A percentile compares a stretch with the other conserved stretches of the same genome.
These are phyloP conservation scores for Aspergillus pseudoviridinutans DNA, from an alignment of 2,329 filamentous ascomycete species.

Conservation along the genomic window DNA sequence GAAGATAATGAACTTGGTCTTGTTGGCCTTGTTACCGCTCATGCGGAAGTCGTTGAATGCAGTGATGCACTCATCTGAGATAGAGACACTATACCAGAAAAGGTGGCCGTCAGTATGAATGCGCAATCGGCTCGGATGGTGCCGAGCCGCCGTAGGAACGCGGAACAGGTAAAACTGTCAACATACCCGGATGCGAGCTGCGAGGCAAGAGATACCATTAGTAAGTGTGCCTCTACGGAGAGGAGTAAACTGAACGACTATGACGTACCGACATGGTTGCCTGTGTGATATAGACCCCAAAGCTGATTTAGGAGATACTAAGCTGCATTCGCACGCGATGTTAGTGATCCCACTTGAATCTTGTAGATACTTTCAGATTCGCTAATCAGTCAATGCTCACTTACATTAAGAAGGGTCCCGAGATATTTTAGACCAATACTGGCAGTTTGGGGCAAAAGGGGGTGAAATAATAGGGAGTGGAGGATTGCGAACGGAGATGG, in stretches of 20 bases:
- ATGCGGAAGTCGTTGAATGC: conserved; percentile 47
- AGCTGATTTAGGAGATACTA: conserved; percentile 17
- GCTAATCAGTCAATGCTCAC: conserved; percentile 7
- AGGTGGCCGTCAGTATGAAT: conserved; percentile 17
- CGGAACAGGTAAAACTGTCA: neutral
- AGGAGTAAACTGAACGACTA: neutral
- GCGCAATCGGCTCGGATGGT: neutral
- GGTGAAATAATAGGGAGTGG: conserved; percentile 11
- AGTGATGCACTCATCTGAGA: conserved; percentile 45
- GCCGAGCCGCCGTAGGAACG: neutral
- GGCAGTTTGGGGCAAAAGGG: conserved; percentile 5
- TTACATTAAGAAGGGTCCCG: neutral
- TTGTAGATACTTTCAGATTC: neutral
- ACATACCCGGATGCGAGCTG: conserved; percentile 37
- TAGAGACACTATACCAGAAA: conserved; percentile 36
- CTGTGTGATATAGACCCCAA: conserved; percentile 17
- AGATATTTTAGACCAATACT: neutral
- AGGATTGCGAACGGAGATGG: conserved; percentile 14
- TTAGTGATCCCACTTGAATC: conserved; percentile 15
- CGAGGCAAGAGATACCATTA: conserved; percentile 9
- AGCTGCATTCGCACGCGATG: conserved; percentile 28
- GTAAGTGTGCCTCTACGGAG: neutral
- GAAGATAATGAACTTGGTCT: conserved; percentile 50
- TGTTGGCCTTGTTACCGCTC: conserved; percentile 28
- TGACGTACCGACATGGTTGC: conserved; percentile 35